Evolutionary conservation across 495 filamentous ascomycete genomes (phyloP).

Genomic region (Bombardia bombarda): DNA sequence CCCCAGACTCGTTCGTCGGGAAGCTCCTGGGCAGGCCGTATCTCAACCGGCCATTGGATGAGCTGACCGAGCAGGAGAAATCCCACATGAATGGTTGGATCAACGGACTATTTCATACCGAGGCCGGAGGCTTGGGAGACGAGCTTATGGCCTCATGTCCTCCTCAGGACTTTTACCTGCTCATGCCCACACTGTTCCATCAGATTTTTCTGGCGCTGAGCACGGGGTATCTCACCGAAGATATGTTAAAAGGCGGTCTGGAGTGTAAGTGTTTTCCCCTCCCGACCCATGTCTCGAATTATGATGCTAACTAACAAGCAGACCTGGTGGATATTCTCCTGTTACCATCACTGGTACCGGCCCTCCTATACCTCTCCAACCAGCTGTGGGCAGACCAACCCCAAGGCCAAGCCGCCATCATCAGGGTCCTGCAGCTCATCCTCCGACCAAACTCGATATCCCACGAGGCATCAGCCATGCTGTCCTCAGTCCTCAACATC

Average conservation of each 20-base stretch:
- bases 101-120: conserved; percentile 73
- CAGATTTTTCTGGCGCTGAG: conserved; percentile 74
- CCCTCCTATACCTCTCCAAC: conserved; percentile 70
- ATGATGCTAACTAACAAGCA: conserved; percentile 18
- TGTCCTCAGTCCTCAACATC: conserved; percentile 75
- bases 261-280: conserved; percentile 55
- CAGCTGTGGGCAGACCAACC: conserved; percentile 61
- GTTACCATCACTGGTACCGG: conserved; percentile 76
- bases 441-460: conserved; percentile 70
- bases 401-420: conserved; percentile 49
- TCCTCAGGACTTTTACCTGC: conserved; percentile 86
- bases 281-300: background rate
- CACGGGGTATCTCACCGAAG: conserved; percentile 61
- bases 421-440: conserved; percentile 71
- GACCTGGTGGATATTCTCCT: conserved; percentile 85
- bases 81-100: conserved; percentile 80
- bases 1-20: conserved; percentile 64
- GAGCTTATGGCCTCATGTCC: conserved; percentile 87
- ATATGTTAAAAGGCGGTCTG: conserved; percentile 77
- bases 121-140: conserved; percentile 64
- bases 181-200: conserved; percentile 83
- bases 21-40: conserved; percentile 62
- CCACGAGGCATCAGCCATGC: conserved; percentile 71
- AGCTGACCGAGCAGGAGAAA: conserved; percentile 65
- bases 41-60: conserved; percentile 51